phyloP scores from a whole-genome alignment of 2,329 filamentous ascomycete genomes.

The Venturiaceae sp. region DNA sequence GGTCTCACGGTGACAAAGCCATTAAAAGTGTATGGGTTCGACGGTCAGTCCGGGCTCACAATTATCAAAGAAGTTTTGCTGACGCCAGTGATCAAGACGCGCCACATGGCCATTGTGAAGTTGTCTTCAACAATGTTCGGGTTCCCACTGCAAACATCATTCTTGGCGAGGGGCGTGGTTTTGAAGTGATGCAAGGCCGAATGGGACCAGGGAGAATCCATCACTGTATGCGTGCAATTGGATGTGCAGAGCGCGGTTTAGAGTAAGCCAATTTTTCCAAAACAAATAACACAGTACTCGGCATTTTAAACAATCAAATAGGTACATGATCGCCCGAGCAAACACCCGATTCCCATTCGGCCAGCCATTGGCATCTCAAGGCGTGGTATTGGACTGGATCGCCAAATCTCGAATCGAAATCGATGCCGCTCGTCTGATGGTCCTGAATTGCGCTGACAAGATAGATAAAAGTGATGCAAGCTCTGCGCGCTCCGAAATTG shows the following conservation, averaged over 20 bases:
- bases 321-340: constrained; percentile 89
- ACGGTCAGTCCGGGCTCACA: constrained; percentile 37
- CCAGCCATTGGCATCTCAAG: constrained; percentile 77
- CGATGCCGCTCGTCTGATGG: constrained; percentile 77
- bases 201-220: constrained; percentile 94
- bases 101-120: constrained; percentile 90
- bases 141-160: constrained; percentile 78
- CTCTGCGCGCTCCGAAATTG: constrained; percentile 83
- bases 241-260: constrained; percentile 32
- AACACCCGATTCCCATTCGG: constrained; percentile 90
- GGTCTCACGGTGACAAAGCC: constrained; percentile 92
- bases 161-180: constrained; percentile 85
- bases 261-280: not conserved
- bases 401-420: constrained; percentile 89
- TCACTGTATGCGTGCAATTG: constrained; percentile 93
- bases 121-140: constrained; percentile 81
- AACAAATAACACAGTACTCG: not conserved
- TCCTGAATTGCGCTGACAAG: constrained; percentile 89
- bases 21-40: constrained; percentile 89
- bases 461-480: constrained; percentile 89
- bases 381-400: constrained; percentile 90
- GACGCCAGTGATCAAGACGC: constrained; percentile 49
- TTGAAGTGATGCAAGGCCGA: constrained; percentile 96
- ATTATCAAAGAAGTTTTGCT: not conserved
- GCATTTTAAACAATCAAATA: constrained; percentile 21